These are phyloP conservation scores for Sesbania bispinosa DNA, from an alignment of 306 rosid species.

Conservation along the genomic window DNA sequence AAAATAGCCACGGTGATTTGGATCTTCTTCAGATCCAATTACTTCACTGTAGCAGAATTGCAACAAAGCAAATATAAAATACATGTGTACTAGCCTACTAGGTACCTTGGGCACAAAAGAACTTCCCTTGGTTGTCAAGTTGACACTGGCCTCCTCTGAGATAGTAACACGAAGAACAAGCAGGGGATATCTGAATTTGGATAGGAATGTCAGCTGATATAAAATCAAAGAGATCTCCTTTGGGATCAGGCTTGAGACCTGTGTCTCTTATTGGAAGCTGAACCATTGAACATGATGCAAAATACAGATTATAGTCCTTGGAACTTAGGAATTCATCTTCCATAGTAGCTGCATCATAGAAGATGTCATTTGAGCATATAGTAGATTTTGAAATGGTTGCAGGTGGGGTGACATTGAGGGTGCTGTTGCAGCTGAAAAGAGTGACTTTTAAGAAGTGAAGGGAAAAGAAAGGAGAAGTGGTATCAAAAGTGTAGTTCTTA, in stretches of 20 bases:
- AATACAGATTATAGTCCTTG: not conserved
- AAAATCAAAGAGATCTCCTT: not conserved
- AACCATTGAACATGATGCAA: not conserved
- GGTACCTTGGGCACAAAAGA: conserved; percentile 17
- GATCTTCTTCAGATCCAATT: not conserved
- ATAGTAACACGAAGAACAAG: not conserved
- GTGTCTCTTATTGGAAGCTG: not conserved
- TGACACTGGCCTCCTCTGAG: conserved; percentile 15
- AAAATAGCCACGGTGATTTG: not conserved
- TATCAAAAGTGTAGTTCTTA: not conserved
- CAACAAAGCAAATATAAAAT: not conserved
- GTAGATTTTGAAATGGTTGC: not conserved
- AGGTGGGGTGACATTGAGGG: not conserved
- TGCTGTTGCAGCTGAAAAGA: conserved; percentile 6
- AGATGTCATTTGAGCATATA: not conserved
- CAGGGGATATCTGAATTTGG: not conserved
- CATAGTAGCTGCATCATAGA: not conserved
- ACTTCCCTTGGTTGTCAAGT: conserved; percentile 6
- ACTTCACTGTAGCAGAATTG: not conserved
- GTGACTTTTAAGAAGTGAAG: not conserved
- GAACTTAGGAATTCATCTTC: not conserved
- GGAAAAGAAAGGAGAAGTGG: not conserved
- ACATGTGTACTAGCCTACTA: no score
- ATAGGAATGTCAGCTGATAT: not conserved
- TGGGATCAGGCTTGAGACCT: not conserved